Conservation (phyloP, 192 early-diverging fungal genomes). For the Kappamyces sp. region DNA sequence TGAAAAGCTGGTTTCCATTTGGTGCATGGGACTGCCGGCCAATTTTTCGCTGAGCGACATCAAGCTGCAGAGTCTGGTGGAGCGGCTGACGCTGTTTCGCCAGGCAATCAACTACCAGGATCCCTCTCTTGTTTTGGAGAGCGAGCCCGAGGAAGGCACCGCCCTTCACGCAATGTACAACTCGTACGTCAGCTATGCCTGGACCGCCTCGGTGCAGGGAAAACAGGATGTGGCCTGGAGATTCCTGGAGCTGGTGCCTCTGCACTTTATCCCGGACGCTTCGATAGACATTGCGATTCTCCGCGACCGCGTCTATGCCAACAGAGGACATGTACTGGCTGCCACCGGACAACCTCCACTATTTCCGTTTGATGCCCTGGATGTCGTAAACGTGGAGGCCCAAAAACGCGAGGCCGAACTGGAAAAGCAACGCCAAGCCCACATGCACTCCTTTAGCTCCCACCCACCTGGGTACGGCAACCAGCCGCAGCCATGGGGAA, state of each 20-base stretch:
- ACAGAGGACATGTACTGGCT: slow-evolving; percentile 39
- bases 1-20: slow-evolving; percentile 75
- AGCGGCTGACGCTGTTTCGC: slow-evolving; percentile 90
- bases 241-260: slow-evolving; percentile 68
- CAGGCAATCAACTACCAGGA: slow-evolving; percentile 90
- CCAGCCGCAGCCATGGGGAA: not conserved
- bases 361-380: slow-evolving; percentile 61
- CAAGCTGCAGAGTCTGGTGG: slow-evolving; percentile 72
- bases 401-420: slow-evolving; percentile 8
- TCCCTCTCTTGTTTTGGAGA: slow-evolving; percentile 41
- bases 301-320: slow-evolving; percentile 64
- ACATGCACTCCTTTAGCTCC: not conserved
- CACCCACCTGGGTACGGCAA: not conserved
- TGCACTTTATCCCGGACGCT: slow-evolving; percentile 42
- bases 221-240: slow-evolving; percentile 66
- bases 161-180: slow-evolving; percentile 69
- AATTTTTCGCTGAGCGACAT: slow-evolving; percentile 43
- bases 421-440: slow-evolving; percentile 7
- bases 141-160: slow-evolving; percentile 32
- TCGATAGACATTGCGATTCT: slow-evolving; percentile 57
- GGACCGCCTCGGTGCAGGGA: slow-evolving; percentile 70
- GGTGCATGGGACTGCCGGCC: slow-evolving; percentile 42
- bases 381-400: slow-evolving; percentile 27
- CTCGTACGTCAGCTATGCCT: slow-evolving; percentile 82
- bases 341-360: slow-evolving; percentile 33